Evolutionary conservation across 2,329 filamentous ascomycete genomes (phyloP).

Genomic region (Beauveria sp.): DNA sequence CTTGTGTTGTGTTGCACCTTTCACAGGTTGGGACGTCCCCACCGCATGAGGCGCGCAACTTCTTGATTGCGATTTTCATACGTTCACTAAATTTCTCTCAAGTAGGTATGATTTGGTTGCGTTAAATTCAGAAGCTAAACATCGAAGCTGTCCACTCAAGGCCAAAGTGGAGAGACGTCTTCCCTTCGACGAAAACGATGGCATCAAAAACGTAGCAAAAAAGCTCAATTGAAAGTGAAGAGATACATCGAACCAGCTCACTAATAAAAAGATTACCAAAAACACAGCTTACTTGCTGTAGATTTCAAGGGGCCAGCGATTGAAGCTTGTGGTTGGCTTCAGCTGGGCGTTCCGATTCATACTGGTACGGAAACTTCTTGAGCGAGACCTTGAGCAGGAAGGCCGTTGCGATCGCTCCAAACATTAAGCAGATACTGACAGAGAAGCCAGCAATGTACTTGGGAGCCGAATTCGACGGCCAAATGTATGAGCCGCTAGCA

Average conservation of each 20-base stretch:
- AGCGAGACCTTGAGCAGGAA: constrained; percentile 4
- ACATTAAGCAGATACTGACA: constrained; percentile 9
- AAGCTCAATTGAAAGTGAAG: not conserved
- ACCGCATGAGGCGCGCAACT: too few species aligned
- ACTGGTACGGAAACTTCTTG: not conserved
- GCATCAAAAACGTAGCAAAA: too few species aligned
- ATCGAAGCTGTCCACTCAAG: too few species aligned
- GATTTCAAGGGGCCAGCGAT: not conserved
- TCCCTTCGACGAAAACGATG: too few species aligned
- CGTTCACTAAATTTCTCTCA: too few species aligned
- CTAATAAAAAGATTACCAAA: not conserved
- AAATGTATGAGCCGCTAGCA: constrained; percentile 9
- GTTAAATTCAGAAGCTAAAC: too few species aligned
- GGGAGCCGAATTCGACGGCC: constrained; percentile 8
- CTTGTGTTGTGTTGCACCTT: too few species aligned
- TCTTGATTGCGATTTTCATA: too few species aligned
- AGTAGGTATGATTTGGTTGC: too few species aligned
- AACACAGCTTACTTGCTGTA: not conserved
- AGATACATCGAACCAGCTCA: not conserved
- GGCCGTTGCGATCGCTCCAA: constrained; percentile 1
- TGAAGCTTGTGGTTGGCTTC: not conserved
- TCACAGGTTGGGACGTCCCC: too few species aligned
- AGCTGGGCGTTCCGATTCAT: not conserved
- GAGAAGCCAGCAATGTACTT: constrained; percentile 7
- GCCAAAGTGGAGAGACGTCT: too few species aligned